Evolutionary conservation across 805 yeast genomes (phyloP).

Genomic region (Candida patagonica): DNA sequence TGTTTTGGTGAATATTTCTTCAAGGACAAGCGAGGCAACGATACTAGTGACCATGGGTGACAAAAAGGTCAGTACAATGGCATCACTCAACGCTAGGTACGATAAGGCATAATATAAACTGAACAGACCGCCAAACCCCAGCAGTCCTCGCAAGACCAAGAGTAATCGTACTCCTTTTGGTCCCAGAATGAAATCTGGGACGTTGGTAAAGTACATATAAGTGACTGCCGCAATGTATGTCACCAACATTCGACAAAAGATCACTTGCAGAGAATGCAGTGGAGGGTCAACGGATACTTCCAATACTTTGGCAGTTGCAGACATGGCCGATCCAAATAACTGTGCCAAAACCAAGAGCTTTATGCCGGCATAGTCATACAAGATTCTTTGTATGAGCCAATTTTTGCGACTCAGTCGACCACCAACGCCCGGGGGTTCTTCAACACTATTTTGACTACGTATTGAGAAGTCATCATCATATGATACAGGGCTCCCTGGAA

Average conservation of each 20-base stretch:
- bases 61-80: conserved; percentile 70
- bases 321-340: conserved; percentile 69
- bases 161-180: conserved; percentile 47
- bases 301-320: conserved; percentile 62
- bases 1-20: conserved; percentile 53
- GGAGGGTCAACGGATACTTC: conserved; percentile 59
- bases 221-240: conserved; percentile 52
- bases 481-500: not conserved
- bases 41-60: conserved; percentile 70
- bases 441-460: not conserved
- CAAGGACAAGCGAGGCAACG: conserved; percentile 56
- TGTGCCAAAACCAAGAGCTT: conserved; percentile 52
- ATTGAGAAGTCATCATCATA: not conserved
- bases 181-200: conserved; percentile 62
- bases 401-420: no score
- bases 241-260: conserved; percentile 66
- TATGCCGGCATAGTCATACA: conserved; percentile 39
- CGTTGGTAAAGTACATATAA: conserved; percentile 44
- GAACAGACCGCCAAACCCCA: conserved; percentile 76
- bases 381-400: conserved; percentile 3
- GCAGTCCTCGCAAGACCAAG: conserved; percentile 52
- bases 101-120: conserved; percentile 67
- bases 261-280: conserved; percentile 69
- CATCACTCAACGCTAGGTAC: conserved; percentile 70
- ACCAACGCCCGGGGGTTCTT: no score